Conservation (phyloP, 495 filamentous ascomycete genomes). For the Bacidia gigantensis region DNA sequence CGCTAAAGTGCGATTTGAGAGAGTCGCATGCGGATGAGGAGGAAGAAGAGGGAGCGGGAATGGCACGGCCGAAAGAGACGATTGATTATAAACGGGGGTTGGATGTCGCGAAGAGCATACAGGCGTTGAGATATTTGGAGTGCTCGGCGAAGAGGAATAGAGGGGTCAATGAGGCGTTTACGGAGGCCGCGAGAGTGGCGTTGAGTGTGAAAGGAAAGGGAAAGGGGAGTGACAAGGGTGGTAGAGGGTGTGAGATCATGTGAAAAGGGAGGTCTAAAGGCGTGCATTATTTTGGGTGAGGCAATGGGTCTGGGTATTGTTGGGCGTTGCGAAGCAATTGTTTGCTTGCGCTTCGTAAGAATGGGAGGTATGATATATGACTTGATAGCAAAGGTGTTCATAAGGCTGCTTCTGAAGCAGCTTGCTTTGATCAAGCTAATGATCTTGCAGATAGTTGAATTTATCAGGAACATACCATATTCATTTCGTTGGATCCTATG, state of each 20-base stretch:
- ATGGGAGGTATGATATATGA: not conserved
- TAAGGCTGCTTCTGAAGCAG: not conserved
- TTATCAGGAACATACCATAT: not conserved
- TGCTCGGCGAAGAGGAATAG: slow-evolving; percentile 96
- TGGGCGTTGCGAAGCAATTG: not conserved
- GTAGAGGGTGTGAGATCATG: slow-evolving; percentile 1
- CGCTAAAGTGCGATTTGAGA: slow-evolving; percentile 89
- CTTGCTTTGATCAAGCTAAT: not conserved
- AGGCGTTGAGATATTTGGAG: slow-evolving; percentile 83
- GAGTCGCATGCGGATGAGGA: slow-evolving; percentile 50
- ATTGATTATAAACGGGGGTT: slow-evolving; percentile 89
- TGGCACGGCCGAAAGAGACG: slow-evolving; percentile 39
- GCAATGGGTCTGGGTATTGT: not conserved
- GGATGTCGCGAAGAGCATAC: slow-evolving; percentile 80
- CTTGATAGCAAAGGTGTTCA: not conserved
- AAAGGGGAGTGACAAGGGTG: slow-evolving; percentile 8
- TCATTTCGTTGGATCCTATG: not conserved
- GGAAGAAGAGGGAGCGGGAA: slow-evolving; percentile 33
- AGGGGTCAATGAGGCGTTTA: slow-evolving; percentile 96
- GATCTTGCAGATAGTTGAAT: not conserved
- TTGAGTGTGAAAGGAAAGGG: slow-evolving; percentile 58
- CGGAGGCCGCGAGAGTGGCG: slow-evolving; percentile 93
- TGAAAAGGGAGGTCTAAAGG: not conserved
- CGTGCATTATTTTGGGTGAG: not conserved
- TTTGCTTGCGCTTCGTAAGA: not conserved